These are phyloP conservation scores for Uronychia setigera DNA, from an alignment of 73 alveolate species.

Conservation along the genomic window DNA sequence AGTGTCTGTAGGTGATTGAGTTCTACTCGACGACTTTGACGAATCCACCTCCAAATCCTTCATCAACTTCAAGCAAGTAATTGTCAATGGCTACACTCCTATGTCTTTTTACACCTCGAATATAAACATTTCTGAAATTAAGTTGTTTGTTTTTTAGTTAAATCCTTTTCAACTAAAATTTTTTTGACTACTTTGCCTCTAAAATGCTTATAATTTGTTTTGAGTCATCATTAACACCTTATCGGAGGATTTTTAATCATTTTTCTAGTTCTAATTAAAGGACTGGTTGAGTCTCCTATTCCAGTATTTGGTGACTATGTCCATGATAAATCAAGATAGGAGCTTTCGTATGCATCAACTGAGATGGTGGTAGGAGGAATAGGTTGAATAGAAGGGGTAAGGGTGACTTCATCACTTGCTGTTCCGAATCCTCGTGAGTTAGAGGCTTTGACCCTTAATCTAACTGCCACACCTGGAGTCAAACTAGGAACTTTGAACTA, in stretches of 20 bases:
- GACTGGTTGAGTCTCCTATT: conserved; percentile 59
- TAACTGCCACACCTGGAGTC: conserved; percentile 54
- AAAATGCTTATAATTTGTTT: too few relatives aligned
- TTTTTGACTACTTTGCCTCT: too few relatives aligned
- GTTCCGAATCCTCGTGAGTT: conserved; percentile 62
- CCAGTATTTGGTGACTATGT: conserved; percentile 66
- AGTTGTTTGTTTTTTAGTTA: too few relatives aligned
- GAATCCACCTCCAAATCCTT: conserved; percentile 58
- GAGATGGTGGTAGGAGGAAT: conserved; percentile 54
- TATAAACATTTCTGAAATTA: too few relatives aligned
- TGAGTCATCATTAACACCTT: too few relatives aligned
- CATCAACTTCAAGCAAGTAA: conserved; percentile 56
- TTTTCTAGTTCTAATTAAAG: too few relatives aligned
- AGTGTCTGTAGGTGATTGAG: conserved; percentile 38
- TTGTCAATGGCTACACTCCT: conserved; percentile 13
- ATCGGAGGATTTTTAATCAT: too few relatives aligned
- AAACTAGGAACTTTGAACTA: conserved; percentile 27
- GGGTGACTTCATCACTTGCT: conserved; percentile 52
- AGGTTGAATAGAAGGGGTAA: conserved; percentile 60
- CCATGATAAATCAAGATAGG: conserved; percentile 57
- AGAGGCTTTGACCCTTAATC: conserved; percentile 50
- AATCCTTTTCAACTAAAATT: too few relatives aligned
- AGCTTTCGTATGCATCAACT: conserved; percentile 28
- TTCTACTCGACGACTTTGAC: conserved; percentile 24
- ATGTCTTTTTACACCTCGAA: too few relatives aligned